phyloP scores from a whole-genome alignment of 805 yeast species.

The Schizosaccharomyces osmophilus region DNA sequence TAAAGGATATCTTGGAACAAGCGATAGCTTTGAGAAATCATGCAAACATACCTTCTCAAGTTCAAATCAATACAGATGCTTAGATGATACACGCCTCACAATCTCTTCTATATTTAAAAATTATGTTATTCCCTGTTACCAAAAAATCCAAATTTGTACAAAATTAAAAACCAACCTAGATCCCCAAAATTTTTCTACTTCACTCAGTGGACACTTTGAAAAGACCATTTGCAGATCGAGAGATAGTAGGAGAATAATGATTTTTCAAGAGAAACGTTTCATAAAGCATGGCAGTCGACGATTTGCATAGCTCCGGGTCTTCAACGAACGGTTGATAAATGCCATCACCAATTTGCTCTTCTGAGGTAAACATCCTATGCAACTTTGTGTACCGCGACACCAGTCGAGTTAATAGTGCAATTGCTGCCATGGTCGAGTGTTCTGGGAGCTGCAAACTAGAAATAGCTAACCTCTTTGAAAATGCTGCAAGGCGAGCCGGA shows the following conservation, averaged over 20 bases:
- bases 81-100: too few relatives aligned
- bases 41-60: not conserved
- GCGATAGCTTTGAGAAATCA: not conserved
- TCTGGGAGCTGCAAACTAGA: constrained; percentile 59
- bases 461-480: constrained; percentile 55
- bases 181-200: not conserved
- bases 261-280: constrained; percentile 54
- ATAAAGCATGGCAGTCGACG: constrained; percentile 80
- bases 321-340: constrained; percentile 38
- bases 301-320: constrained; percentile 50
- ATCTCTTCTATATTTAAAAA: not conserved
- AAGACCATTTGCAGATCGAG: constrained; percentile 27
- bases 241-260: constrained; percentile 67
- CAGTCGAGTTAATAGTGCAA: constrained; percentile 57
- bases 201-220: not conserved
- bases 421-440: constrained; percentile 52
- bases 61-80: too few relatives aligned
- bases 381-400: constrained; percentile 38
- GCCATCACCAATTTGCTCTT: constrained; percentile 71
- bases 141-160: not conserved
- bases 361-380: constrained; percentile 59
- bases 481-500: constrained; percentile 35
- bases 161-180: too few relatives aligned
- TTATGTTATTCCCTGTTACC: not conserved
- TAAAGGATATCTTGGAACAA: not conserved